Conservation (phyloP, 202 grass and related monocot species). For the Digitaria exilis region DNA sequence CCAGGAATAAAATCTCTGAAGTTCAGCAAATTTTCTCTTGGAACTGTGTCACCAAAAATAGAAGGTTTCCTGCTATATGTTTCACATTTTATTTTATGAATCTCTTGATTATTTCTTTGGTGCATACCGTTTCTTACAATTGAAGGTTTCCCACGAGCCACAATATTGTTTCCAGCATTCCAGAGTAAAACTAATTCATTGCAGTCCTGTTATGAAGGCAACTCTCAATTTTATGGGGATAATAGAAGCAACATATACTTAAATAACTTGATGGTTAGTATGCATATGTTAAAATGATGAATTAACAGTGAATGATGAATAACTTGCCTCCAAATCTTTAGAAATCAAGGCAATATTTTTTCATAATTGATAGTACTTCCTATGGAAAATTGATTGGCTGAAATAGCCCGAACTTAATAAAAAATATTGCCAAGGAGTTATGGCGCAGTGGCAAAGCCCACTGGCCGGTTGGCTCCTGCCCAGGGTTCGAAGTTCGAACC, state of each 20-base stretch:
- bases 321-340: neutral
- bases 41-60: conserved; percentile 90
- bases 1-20: conserved; percentile 95
- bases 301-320: neutral
- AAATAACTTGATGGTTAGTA: neutral
- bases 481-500: no score
- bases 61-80: conserved; percentile 64
- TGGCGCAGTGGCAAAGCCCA: no score
- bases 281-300: conserved; percentile 5
- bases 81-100: conserved; percentile 11
- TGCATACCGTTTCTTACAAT: conserved; percentile 20
- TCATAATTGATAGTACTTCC: neutral
- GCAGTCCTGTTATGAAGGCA: neutral
- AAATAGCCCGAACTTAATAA: neutral
- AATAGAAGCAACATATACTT: conserved; percentile 5
- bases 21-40: conserved; percentile 97
- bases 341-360: neutral
- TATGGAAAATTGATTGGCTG: neutral
- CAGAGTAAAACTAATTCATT: neutral
- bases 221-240: neutral
- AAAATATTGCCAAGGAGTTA: no score
- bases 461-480: no score
- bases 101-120: conserved; percentile 14
- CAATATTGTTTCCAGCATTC: neutral
- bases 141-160: neutral